Percentiles rank a stretch among this genome's conserved stretches.
Evolutionary conservation across 352 stramenopile species (phyloP).

Genomic region (Pythium insidiosum): DNA sequence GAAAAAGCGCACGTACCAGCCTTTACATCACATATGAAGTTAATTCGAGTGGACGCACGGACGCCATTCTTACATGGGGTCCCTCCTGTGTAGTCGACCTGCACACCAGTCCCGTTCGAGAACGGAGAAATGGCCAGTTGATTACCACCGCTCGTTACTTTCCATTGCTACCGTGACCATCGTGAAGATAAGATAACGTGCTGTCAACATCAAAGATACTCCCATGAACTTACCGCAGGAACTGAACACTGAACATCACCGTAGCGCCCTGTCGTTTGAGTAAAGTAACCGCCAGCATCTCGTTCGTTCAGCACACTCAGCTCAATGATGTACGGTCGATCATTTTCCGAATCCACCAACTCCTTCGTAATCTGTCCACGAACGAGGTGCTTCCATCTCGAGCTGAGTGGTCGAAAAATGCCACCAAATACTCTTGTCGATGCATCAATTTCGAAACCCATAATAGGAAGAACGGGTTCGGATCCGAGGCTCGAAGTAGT

Average conservation of each 20-base stretch:
- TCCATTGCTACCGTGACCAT: conserved; percentile 54
- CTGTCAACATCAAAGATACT: neutral
- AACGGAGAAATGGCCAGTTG: conserved; percentile 51
- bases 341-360: conserved; percentile 32
- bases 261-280: conserved; percentile 57
- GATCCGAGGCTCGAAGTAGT: conserved; percentile 18
- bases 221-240: conserved; percentile 31
- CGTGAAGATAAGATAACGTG: neutral
- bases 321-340: conserved; percentile 46
- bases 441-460: conserved; percentile 36
- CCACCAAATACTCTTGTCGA: conserved; percentile 42
- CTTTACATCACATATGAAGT: conserved; percentile 65
- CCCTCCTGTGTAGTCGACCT: conserved; percentile 42
- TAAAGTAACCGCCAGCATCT: conserved; percentile 56
- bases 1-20: conserved; percentile 28
- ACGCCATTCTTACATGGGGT: conserved; percentile 40
- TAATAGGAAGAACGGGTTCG: conserved; percentile 24
- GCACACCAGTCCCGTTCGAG: conserved; percentile 46
- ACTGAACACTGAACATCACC: conserved; percentile 66
- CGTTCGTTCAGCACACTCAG: conserved; percentile 47
- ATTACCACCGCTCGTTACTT: conserved; percentile 46
- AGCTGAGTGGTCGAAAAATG: conserved; percentile 54
- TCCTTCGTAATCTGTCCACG: conserved; percentile 54
- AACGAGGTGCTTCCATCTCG: conserved; percentile 38
- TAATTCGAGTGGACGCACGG: conserved; percentile 37